Evolutionary conservation across 1,139 yeast genomes (phyloP).

Genomic region (Suhomyces atakaporum): DNA sequence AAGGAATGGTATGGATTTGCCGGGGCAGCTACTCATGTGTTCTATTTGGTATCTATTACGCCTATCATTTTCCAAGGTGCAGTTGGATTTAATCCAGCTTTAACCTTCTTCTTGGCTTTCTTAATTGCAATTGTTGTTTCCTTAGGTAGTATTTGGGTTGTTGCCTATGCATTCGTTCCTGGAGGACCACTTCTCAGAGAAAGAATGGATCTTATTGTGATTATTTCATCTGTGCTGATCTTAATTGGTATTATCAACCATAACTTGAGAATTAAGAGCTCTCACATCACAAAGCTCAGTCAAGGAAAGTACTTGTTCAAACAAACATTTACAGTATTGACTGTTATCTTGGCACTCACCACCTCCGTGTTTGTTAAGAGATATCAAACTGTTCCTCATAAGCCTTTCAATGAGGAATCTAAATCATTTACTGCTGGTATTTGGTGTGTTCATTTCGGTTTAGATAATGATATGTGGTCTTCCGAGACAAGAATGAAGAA

Average conservation of each 20-base stretch:
- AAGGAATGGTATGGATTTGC: slow-evolving; percentile 81
- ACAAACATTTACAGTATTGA: slow-evolving; percentile 27
- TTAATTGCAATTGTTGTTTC: slow-evolving; percentile 56
- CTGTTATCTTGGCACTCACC: slow-evolving; percentile 35
- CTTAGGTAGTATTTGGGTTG: slow-evolving; percentile 92
- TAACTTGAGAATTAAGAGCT: slow-evolving; percentile 24
- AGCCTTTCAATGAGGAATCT: slow-evolving; percentile 77
- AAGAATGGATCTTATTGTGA: slow-evolving; percentile 74
- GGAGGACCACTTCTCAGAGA: slow-evolving; percentile 88
- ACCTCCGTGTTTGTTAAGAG: slow-evolving; percentile 54
- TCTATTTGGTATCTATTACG: slow-evolving; percentile 61
- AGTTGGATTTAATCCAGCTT: slow-evolving; percentile 59
- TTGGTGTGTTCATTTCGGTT: slow-evolving; percentile 97
- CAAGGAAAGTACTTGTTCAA: slow-evolving; percentile 22
- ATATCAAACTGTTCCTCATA: slow-evolving; percentile 55
- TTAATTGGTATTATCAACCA: slow-evolving; percentile 39
- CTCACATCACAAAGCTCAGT: slow-evolving; percentile 25
- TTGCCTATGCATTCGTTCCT: slow-evolving; percentile 97
- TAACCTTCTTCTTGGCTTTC: slow-evolving; percentile 59
- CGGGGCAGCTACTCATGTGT: slow-evolving; percentile 70
- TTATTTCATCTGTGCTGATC: slow-evolving; percentile 47
- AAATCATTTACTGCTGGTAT: slow-evolving; percentile 88
- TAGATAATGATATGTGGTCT: slow-evolving; percentile 98
- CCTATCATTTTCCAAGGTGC: slow-evolving; percentile 66
- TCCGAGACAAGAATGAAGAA: slow-evolving; percentile 88